A percentile compares a stretch with the other conserved stretches of the same genome.
Evolutionary conservation across 768 basidiomycete genomes (phyloP).

Genomic region (Inosperma sp.): DNA sequence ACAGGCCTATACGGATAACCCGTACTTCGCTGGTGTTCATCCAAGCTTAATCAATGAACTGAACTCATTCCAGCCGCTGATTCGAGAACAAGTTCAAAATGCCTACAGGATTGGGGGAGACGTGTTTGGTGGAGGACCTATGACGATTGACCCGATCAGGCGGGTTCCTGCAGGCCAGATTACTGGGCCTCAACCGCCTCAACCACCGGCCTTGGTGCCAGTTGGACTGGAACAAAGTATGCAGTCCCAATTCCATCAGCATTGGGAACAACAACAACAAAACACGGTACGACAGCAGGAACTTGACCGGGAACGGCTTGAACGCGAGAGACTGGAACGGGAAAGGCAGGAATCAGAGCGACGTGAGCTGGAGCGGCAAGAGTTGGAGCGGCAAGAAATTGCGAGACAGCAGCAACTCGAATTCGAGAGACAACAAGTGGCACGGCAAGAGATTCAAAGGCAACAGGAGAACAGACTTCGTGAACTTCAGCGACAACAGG

Average conservation of each 20-base stretch:
- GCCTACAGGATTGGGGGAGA: conserved; percentile 38
- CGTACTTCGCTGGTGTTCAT: conserved; percentile 47
- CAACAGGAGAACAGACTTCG: conserved; percentile 20
- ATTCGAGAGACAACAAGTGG: conserved; percentile 10
- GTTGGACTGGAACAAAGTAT: neutral
- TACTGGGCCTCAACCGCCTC: conserved; percentile 1
- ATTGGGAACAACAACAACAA: conserved; percentile 19
- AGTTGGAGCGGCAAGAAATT: conserved; percentile 13
- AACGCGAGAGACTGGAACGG: conserved; percentile 22
- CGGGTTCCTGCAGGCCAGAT: conserved; percentile 6
- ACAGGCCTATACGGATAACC: conserved; percentile 31
- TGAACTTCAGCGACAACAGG: conserved; percentile 16
- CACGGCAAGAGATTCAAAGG: conserved; percentile 18
- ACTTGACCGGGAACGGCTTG: conserved; percentile 27
- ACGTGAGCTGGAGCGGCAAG: conserved; percentile 16
- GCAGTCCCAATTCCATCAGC: conserved; percentile 8
- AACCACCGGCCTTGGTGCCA: conserved; percentile 10
- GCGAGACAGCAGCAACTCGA: conserved; percentile 16
- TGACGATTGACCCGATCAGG: conserved; percentile 22
- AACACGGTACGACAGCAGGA: conserved; percentile 22
- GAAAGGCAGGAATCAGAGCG: conserved; percentile 23
- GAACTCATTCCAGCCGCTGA: conserved; percentile 50
- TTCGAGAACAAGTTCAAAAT: conserved; percentile 46
- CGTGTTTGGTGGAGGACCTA: conserved; percentile 29
- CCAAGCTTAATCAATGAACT: conserved; percentile 54